Evolutionary conservation across 2,329 filamentous ascomycete genomes (phyloP), one percentile per base, ranked within the genome.

Genomic region (Hymenoscyphus occultus): DNA sequence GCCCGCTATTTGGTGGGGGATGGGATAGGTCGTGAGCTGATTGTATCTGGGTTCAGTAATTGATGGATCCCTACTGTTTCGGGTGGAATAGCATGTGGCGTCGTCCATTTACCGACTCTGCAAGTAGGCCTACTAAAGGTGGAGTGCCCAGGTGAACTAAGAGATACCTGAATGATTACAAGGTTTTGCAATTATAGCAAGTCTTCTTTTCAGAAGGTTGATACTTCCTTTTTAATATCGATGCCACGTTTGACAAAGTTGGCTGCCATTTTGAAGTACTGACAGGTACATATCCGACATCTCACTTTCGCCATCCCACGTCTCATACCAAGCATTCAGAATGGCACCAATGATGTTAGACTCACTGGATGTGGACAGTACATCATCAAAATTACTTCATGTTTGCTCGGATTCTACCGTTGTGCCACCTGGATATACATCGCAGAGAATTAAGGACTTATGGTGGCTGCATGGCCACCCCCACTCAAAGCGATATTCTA

Each of bases 391-490:
- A 57, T 12, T 39, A 3, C 28, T 62, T 42, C 51, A 54, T n/a
- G 60, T 64, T 19, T 74, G 72, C 65, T 73, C 72, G 19, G 72
- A 74, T 58, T 68, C 71, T 13, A 68, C 67, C 5, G 71, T 76
- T 31, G 60, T 74, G 58, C 71, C 70, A 14, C 69, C 72, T 45
- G 63, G 68, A 6, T 60, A 68, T 32, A 71, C 71, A 10, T 69
- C 72, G 13, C 68, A 69, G 57, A 67, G 67, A 56, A 66, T 68
- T 1, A 72, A 70, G 57, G 69, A 73, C 12, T 67, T 75, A n/a
- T 76, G 74, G 74, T 71, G 67, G 64, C 63, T 74, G 16, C 74
- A 76, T 65, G 75, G 75, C 4, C 69, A 75, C 61, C 72, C 72
- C 60, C 72, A 74, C 63, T 73, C 70, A 12, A 72, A 68, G 32